Evolutionary conservation across 2,329 filamentous ascomycete genomes (phyloP), one percentile per base, ranked within the genome.

Genomic region (Macrophomina pseudophaseolina): DNA sequence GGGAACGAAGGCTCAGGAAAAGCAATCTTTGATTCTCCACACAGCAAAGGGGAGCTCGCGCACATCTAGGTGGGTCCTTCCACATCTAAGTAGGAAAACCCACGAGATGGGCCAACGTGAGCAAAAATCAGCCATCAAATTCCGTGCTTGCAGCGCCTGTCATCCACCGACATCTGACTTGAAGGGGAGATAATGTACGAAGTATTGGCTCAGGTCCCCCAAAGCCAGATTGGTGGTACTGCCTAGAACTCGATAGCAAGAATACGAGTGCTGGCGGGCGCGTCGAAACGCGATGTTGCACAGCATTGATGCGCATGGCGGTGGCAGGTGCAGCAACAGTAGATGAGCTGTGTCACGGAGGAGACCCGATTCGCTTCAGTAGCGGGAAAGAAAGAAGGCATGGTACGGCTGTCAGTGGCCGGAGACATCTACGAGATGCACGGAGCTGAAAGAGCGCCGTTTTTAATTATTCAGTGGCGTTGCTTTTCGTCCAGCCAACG

Each of bases 251-350:
- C 35, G 35, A 5, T 44, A 38, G 54, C 23, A 38, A 28, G 38
- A 59, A 23, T 56, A 30, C 58, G n/a, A 44, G 44, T n/a, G 35
- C 42, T n/a, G 40, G 23, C 30, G 38, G 40, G 23, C 30, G 38
- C 9, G 40, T 14, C 49, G 58, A 62, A 62, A 62, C 58, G 32
- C 5, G 16, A 28, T 33, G 56, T 60, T 35, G 56, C 56, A 60
- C 56, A 12, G 40, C 54, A 58, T 38, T 38, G 16, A 42, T 14
- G 23, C 11, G 5, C 8, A 42, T 42, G 53, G 53, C 9, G 32
- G 53, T 28, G 38, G 38, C 33, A 18, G 42, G n/a, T 46, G 42
- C 35, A 38, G 12, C 12, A 6, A 14, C 14, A 23, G n/a, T 9
- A 49, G 8, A 11, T 46, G 30, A 30, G 58, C 46, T 44, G 58